Evolutionary conservation across 2,329 filamentous ascomycete species (phyloP).

Genomic region (Penicillium palitans): DNA sequence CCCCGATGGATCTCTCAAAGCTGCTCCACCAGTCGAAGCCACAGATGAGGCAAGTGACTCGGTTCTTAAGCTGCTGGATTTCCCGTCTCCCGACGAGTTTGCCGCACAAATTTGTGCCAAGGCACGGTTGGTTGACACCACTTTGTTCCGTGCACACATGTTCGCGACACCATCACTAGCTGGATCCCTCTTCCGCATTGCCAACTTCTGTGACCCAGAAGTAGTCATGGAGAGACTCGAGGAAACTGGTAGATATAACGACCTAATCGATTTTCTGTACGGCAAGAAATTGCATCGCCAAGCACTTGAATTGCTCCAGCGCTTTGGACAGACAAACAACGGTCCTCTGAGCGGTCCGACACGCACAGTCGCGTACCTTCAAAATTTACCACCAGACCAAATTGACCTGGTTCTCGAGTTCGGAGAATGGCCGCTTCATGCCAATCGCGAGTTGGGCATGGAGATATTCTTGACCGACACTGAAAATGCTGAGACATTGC

Average conservation of each 20-base stretch:
- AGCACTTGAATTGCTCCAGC: slow-evolving; percentile 76
- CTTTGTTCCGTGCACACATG: slow-evolving; percentile 94
- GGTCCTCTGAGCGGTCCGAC: slow-evolving; percentile 72
- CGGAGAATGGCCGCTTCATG: slow-evolving; percentile 79
- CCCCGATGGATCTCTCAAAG: slow-evolving; percentile 54
- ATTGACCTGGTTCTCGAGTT: slow-evolving; percentile 92
- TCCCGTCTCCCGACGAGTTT: slow-evolving; percentile 61
- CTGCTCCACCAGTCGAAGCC: slow-evolving; percentile 32
- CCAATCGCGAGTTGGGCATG: slow-evolving; percentile 75
- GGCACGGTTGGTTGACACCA: slow-evolving; percentile 86
- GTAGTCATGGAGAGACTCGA: slow-evolving; percentile 93
- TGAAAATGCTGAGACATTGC: slow-evolving; percentile 88
- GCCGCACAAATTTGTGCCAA: slow-evolving; percentile 65
- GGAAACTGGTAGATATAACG: slow-evolving; percentile 83
- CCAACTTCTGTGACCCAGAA: slow-evolving; percentile 94
- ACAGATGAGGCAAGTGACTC: slow-evolving; percentile 45
- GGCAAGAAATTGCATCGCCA: slow-evolving; percentile 91
- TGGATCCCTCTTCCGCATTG: slow-evolving; percentile 86
- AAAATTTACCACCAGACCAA: slow-evolving; percentile 80
- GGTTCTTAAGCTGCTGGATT: slow-evolving; percentile 49
- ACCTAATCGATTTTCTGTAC: slow-evolving; percentile 95
- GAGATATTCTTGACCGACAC: slow-evolving; percentile 91
- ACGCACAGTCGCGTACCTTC: slow-evolving; percentile 84
- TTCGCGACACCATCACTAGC: slow-evolving; percentile 81
- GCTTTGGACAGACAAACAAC: slow-evolving; percentile 67